Conservation (phyloP, 306 rosid genomes). For the Corylus avellana region DNA sequence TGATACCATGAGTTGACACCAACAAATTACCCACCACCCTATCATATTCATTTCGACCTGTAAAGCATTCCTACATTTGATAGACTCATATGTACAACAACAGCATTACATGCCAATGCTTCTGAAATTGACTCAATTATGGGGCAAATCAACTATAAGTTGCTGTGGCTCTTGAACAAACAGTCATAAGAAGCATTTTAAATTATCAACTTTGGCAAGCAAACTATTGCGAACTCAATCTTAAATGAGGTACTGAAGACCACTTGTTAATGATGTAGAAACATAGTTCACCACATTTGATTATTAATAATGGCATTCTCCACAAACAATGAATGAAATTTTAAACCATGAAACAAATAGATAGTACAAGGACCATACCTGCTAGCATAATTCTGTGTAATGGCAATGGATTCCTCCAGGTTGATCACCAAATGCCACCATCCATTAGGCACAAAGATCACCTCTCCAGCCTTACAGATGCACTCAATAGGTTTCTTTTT, state of each 20-base stretch:
- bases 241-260: not conserved
- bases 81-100: not conserved
- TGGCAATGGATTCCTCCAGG: constrained; percentile 89
- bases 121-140: not conserved
- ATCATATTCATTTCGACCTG: not conserved
- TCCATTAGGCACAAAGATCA: constrained; percentile 87
- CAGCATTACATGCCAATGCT: not conserved
- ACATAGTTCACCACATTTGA: not conserved
- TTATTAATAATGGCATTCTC: not conserved
- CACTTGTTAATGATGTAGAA: not conserved
- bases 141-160: not conserved
- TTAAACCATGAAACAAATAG: constrained; percentile 7
- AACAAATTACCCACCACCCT: not conserved
- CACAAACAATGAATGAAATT: constrained; percentile 1
- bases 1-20: not conserved
- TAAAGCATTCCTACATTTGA: not conserved
- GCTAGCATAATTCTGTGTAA: constrained; percentile 92
- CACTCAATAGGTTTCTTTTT: constrained; percentile 83
- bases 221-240: not conserved
- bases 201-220: not conserved
- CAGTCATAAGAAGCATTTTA: not conserved
- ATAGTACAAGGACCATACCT: constrained; percentile 47
- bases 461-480: constrained; percentile 84
- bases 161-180: not conserved
- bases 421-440: constrained; percentile 99